Percentiles rank a stretch among this genome's conserved stretches.
These are phyloP conservation scores for Colletotrichum brevisporum DNA, from an alignment of 2,329 filamentous ascomycete genomes.

Conservation along the genomic window DNA sequence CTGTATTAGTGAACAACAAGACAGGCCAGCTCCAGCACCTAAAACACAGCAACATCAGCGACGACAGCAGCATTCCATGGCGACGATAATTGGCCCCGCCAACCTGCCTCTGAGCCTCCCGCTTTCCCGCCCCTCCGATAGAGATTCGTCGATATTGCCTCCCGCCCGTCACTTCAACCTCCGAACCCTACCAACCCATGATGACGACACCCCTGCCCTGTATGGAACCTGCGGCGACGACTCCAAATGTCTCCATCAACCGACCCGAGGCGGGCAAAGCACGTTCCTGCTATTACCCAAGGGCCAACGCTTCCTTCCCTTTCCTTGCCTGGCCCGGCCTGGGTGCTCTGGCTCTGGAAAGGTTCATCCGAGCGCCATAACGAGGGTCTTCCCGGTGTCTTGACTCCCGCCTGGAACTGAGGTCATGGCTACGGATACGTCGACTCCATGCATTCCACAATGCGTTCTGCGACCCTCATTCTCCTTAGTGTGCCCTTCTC, in stretches of 20 bases:
- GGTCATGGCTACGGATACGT: slow-evolving; percentile 36
- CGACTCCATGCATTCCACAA: slow-evolving; percentile 25
- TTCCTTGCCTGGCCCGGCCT: neutral
- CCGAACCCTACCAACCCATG: neutral
- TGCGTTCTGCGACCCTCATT: slow-evolving; percentile 1
- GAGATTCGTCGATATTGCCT: no score
- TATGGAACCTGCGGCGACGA: no score
- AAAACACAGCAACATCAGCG: no score
- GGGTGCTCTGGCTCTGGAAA: slow-evolving; percentile 9
- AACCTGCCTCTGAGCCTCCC: slow-evolving; percentile 21
- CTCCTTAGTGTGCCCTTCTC: neutral
- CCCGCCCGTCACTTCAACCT: no score
- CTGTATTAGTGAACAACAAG: no score
- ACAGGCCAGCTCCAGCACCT: no score
- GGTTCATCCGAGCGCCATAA: slow-evolving; percentile 37
- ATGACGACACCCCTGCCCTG: neutral
- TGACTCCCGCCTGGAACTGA: slow-evolving; percentile 28
- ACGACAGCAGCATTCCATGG: no score
- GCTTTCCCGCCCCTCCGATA: slow-evolving; percentile 23
- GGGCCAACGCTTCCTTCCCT: no score
- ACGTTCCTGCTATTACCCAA: no score
- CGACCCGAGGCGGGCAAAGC: no score
- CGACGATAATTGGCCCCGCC: no score
- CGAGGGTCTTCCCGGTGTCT: slow-evolving; percentile 32
- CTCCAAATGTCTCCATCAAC: no score